phyloP scores from a whole-genome alignment of 1,284 basidiomycete genomes.

The Austropuccinia psidii region DNA sequence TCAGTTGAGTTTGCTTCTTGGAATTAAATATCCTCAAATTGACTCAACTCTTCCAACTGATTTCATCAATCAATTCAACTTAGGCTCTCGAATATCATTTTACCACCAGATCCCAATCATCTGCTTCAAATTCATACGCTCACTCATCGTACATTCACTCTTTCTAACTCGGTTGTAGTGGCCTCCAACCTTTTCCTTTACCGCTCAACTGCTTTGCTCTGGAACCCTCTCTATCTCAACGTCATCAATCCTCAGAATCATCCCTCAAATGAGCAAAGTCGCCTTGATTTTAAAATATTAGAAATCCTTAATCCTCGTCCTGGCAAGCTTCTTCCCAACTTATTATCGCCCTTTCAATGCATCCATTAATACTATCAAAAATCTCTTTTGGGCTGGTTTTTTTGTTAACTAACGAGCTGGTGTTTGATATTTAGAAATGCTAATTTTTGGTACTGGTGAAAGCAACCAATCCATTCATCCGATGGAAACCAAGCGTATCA shows the following conservation, averaged over 20 bases:
- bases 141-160: constrained; percentile 5
- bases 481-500: background rate
- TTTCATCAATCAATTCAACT: too few relatives aligned
- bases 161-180: background rate
- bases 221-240: background rate
- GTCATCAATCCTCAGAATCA: background rate
- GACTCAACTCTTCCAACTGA: too few relatives aligned
- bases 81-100: too few relatives aligned
- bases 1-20: too few relatives aligned
- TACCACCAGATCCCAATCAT: too few relatives aligned
- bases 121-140: too few relatives aligned
- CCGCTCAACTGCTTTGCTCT: background rate
- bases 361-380: background rate
- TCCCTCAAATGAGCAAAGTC: too few relatives aligned
- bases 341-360: background rate
- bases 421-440: background rate
- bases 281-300: background rate
- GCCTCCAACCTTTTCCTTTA: background rate
- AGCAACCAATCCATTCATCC: background rate
- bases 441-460: background rate
- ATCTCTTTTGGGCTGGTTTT: too few relatives aligned
- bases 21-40: too few relatives aligned
- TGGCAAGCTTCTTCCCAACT: background rate
- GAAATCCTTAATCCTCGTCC: background rate
- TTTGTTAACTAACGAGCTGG: too few relatives aligned